A percentile compares a stretch with the other conserved stretches of the same genome.
Conservation (phyloP, 768 basidiomycete species). For the Tylopilus cervinicoccineus region DNA sequence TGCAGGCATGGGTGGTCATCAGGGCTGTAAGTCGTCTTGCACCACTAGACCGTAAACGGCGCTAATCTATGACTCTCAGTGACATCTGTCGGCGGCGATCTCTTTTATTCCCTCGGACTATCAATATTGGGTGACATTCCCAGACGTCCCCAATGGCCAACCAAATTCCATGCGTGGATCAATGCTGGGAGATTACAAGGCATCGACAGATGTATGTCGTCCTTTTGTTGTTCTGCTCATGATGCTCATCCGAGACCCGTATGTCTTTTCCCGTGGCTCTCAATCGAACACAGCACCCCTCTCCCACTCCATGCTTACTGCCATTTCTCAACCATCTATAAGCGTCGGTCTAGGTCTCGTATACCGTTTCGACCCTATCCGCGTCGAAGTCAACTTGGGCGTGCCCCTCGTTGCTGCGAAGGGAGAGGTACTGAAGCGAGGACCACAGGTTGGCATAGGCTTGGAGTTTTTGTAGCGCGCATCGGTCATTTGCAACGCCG, state of each 20-base stretch:
- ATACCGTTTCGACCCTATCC: constrained; percentile 76
- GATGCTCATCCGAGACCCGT: background rate
- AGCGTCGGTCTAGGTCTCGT: constrained; percentile 81
- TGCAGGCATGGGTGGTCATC: constrained; percentile 75
- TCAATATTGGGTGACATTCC: constrained; percentile 77
- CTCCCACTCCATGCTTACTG: constrained; percentile 10
- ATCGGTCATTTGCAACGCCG: constrained; percentile 6
- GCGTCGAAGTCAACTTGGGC: constrained; percentile 88
- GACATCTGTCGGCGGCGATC: constrained; percentile 83
- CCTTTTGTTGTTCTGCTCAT: background rate
- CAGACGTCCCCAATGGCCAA: constrained; percentile 72
- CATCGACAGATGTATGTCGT: constrained; percentile 50
- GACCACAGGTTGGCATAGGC: constrained; percentile 79
- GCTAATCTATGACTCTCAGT: constrained; percentile 36
- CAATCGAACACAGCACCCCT: constrained; percentile 3
- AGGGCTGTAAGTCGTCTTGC: constrained; percentile 49
- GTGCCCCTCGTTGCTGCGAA: constrained; percentile 70
- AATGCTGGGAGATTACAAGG: constrained; percentile 76
- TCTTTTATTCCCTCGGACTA: constrained; percentile 74
- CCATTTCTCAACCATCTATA: constrained; percentile 49
- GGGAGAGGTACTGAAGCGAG: constrained; percentile 63
- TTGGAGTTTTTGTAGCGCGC: constrained; percentile 61
- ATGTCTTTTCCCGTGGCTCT: too few relatives aligned
- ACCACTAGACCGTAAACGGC: background rate
- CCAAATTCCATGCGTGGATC: constrained; percentile 75